Evolutionary conservation across 345 rosid genomes (phyloP), one percentile per base, ranked within the genome.

Genomic region (Microcos paniculata): DNA sequence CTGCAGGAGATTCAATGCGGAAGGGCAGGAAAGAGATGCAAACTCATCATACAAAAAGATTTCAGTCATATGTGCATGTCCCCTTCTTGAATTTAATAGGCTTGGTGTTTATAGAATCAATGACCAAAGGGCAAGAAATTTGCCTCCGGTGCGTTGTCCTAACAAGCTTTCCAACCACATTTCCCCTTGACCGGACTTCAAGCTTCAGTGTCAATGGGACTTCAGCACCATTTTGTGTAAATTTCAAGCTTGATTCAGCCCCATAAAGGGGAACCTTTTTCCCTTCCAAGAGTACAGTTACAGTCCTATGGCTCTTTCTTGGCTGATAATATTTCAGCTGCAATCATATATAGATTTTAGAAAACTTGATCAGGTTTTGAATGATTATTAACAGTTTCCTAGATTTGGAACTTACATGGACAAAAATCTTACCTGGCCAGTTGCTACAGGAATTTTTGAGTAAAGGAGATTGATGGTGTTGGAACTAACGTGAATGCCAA

Each of bases 91-190:
- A 86, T 72, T 62, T 82, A 80, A 89, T 85, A 63, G 90, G 90
- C 64, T 88, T 89, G 61, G 61, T 78, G 68, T 78, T 85, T 45
- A 80, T 88, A 57, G 89, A 80, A 64, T 94, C 90, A 13, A 92
- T 76, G 31, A 79, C 85, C 69, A 90, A 65, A n/a, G 93, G 85
- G 79, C 98, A 91, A 24, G 87, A 45, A 23, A 93, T 80, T 63
- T 35, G 83, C 76, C 73, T 89, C 64, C 75, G 55, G 78, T 91
- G 98, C 80, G 82, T 88, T 3, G 91, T 83, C 73, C 89, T 84
- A 78, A 93, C 95, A 53, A 93, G 76, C 80, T 89, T 91, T 43
- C 98, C 98, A 28, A 93, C 94, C 78, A 91, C 98, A 64, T 93
- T 72, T 11, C 94, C 94, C 76, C 89, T 76, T 1, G 95, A 85